Evolutionary conservation across 768 basidiomycete species (phyloP), one percentile per base, ranked within the genome.

Genomic region (Tricholomella constricta): DNA sequence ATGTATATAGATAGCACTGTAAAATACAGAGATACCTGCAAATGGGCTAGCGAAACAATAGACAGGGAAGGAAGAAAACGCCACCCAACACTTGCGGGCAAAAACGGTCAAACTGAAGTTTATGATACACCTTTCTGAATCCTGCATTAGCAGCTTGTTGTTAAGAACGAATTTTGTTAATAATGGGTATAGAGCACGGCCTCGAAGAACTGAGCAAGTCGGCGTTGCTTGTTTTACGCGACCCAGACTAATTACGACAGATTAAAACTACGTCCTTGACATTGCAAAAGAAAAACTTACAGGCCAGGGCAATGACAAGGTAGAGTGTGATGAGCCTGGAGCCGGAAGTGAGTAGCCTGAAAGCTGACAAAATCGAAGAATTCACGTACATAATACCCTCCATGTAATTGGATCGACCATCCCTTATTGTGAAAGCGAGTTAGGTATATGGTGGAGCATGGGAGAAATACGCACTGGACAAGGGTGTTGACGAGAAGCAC

Each of bases 361-460:
- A 71, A 56, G 72, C 74, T 43, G 77, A 70, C 15, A 72, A 54
- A 58, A 74, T 73, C 9, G 72, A 61, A 36, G 15, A 12, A 14
- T 4, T 63, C 71, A 17, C 31, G 31, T 59, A 76, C 90, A 94
- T 89, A 37, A 92, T 66, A 29, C 94, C 94, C 72, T 95, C 94
- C 86, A 96, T 89, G 65, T 92, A 94, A 64, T 95, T 94, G 14
- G 89, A 87, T 62, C 86, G 88, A 40, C 93, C 93, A 57, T 91
- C 88, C 72, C 85, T 82, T 59, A 35, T 2, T 29, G 29, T 14
- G 32, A 45, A 25, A 42, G 41, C 31, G 29, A 48, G 43, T 38
- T 54, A 54, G 34, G 22, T 29, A 48, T 6, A 34, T 48, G 29
- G 32, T 25, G 12, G 44, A 37, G 10, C 14, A 36, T 45, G 34